Percentiles rank a stretch among this genome's conserved stretches.
These are phyloP conservation scores for Castanospermum australe DNA, from an alignment of 306 rosid species.

Conservation along the genomic window DNA sequence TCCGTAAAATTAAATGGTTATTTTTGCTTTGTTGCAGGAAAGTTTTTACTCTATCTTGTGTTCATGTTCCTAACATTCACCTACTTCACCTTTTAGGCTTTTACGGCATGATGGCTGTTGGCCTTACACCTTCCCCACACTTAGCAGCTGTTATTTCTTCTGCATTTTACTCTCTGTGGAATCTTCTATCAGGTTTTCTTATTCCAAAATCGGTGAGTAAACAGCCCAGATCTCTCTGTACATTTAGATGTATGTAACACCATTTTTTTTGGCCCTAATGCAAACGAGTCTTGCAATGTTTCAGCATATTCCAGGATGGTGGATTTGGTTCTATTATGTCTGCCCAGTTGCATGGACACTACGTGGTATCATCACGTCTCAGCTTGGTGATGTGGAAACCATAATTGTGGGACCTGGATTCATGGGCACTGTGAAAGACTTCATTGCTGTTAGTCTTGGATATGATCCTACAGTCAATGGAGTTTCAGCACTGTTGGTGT, in stretches of 20 bases:
- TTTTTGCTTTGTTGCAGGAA: conserved; percentile 46
- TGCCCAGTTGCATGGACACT: conserved; percentile 85
- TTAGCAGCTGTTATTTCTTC: conserved; percentile 73
- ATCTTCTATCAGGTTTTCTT: conserved; percentile 76
- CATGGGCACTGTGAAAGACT: conserved; percentile 60
- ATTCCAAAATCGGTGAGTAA: conserved; percentile 70
- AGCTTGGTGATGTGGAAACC: conserved; percentile 72
- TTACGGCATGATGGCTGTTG: conserved; percentile 82
- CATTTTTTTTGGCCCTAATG: background rate
- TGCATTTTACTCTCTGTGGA: conserved; percentile 88
- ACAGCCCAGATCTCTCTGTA: background rate
- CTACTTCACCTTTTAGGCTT: conserved; percentile 79
- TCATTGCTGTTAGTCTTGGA: conserved; percentile 50
- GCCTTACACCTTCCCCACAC: conserved; percentile 67
- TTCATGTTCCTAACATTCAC: conserved; percentile 84
- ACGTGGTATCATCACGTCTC: conserved; percentile 67
- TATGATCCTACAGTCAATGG: conserved; percentile 50
- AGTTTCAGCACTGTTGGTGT: conserved; percentile 27
- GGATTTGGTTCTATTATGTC: conserved; percentile 84
- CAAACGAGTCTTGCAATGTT: conserved; percentile 7
- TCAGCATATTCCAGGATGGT: conserved; percentile 70
- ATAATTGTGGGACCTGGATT: conserved; percentile 56
- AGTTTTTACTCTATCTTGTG: conserved; percentile 49
- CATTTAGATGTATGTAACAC: background rate
- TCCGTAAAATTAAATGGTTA: too few relatives aligned